These are phyloP conservation scores for Helicosporidium sp. DNA, from an alignment of 139 green algal genomes.

Conservation along the genomic window DNA sequence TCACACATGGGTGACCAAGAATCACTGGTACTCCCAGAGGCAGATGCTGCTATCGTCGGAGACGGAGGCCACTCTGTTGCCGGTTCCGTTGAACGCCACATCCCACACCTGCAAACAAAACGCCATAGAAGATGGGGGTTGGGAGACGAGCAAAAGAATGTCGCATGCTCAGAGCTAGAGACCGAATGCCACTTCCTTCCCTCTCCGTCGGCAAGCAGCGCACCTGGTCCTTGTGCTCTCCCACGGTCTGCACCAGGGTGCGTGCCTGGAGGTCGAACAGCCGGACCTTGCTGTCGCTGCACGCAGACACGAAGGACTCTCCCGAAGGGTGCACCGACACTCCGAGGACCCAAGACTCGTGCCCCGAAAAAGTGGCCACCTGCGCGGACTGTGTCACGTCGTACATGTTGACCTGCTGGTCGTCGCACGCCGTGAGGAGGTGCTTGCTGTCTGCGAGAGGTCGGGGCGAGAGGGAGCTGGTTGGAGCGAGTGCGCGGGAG, in stretches of 20 bases:
- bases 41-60: slow-evolving; percentile 45
- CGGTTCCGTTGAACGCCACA: slow-evolving; percentile 38
- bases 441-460: slow-evolving; percentile 39
- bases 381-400: slow-evolving; percentile 51
- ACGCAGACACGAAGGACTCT: slow-evolving; percentile 40
- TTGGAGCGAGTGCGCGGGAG: too few relatives aligned
- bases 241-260: slow-evolving; percentile 46
- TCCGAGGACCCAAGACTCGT: slow-evolving; percentile 72
- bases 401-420: slow-evolving; percentile 76
- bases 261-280: slow-evolving; percentile 66
- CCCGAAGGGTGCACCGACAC: slow-evolving; percentile 54
- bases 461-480: neutral
- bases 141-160: neutral
- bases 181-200: neutral
- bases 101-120: slow-evolving; percentile 44
- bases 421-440: slow-evolving; percentile 71
- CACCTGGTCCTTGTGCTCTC: slow-evolving; percentile 51
- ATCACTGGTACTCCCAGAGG: slow-evolving; percentile 21
- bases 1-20: neutral
- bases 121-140: neutral
- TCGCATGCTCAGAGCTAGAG: neutral
- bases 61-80: slow-evolving; percentile 30
- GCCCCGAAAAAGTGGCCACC: slow-evolving; percentile 64
- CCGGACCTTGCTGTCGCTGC: slow-evolving; percentile 52
- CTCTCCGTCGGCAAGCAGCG: neutral